These are phyloP conservation scores for Barnettozyma siamensis DNA, from an alignment of 805 yeast genomes.

Conservation along the genomic window DNA sequence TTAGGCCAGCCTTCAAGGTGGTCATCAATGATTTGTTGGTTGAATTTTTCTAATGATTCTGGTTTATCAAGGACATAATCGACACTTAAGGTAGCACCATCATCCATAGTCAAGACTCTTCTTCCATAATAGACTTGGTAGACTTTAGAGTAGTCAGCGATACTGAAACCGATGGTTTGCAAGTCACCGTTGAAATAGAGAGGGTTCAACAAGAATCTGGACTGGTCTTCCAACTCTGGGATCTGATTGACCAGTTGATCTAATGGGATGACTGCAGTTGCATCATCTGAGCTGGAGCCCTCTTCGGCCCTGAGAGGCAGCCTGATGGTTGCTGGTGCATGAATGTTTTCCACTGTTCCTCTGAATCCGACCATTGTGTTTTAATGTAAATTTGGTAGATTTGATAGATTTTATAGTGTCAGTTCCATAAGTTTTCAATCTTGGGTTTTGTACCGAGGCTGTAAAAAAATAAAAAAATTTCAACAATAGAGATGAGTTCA, in stretches of 20 bases:
- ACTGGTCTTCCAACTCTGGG: slow-evolving; percentile 42
- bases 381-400: no score
- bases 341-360: slow-evolving; percentile 21
- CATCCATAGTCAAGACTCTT: slow-evolving; percentile 49
- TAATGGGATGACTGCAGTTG: slow-evolving; percentile 18
- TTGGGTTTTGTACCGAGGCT: no score
- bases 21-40: slow-evolving; percentile 33
- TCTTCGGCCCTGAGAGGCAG: slow-evolving; percentile 19
- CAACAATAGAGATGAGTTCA: no score
- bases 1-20: slow-evolving; percentile 49
- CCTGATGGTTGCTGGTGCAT: slow-evolving; percentile 22
- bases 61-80: slow-evolving; percentile 57
- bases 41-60: slow-evolving; percentile 25
- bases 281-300: slow-evolving; percentile 11
- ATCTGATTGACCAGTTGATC: slow-evolving; percentile 22
- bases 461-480: no score
- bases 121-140: slow-evolving; percentile 72
- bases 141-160: slow-evolving; percentile 41
- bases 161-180: slow-evolving; percentile 67
- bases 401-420: no score
- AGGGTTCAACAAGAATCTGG: slow-evolving; percentile 56
- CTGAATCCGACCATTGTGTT: slow-evolving; percentile 25
- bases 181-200: slow-evolving; percentile 63
- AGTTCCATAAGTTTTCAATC: no score
- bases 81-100: slow-evolving; percentile 68